Evolutionary conservation across 169 alveolate species (phyloP).

Genomic region (Babesia sp.): DNA sequence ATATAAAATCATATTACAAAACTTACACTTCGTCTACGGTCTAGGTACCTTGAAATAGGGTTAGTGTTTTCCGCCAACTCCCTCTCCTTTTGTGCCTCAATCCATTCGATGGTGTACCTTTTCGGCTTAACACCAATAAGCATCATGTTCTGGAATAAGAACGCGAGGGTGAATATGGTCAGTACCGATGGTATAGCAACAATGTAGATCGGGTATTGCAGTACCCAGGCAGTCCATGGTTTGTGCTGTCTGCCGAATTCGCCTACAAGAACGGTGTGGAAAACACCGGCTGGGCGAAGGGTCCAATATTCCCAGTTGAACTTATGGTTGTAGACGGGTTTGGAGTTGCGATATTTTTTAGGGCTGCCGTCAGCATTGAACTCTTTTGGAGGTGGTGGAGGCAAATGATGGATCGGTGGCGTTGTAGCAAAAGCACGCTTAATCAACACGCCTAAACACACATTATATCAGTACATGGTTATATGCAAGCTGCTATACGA

Average conservation of each 20-base stretch:
- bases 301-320: conserved; percentile 88
- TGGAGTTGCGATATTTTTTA: conserved; percentile 78
- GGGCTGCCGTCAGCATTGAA: conserved; percentile 83
- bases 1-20: not conserved
- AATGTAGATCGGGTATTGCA: conserved; percentile 72
- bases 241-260: conserved; percentile 84
- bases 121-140: conserved; percentile 84
- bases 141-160: conserved; percentile 75
- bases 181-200: conserved; percentile 77
- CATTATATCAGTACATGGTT: not conserved
- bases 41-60: conserved; percentile 84
- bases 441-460: not conserved
- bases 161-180: conserved; percentile 72
- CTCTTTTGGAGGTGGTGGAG: conserved; percentile 88
- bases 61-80: conserved; percentile 87
- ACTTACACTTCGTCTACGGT: conserved; percentile 79
- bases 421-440: conserved; percentile 49
- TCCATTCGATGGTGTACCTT: conserved; percentile 86
- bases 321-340: conserved; percentile 79
- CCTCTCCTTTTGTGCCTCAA: conserved; percentile 85
- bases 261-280: conserved; percentile 86
- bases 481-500: no score
- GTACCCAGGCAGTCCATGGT: conserved; percentile 72
- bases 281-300: conserved; percentile 84
- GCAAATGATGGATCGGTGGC: conserved; percentile 74